These are phyloP conservation scores for Clavispora asparagi DNA, from an alignment of 805 yeast genomes.

Conservation along the genomic window DNA sequence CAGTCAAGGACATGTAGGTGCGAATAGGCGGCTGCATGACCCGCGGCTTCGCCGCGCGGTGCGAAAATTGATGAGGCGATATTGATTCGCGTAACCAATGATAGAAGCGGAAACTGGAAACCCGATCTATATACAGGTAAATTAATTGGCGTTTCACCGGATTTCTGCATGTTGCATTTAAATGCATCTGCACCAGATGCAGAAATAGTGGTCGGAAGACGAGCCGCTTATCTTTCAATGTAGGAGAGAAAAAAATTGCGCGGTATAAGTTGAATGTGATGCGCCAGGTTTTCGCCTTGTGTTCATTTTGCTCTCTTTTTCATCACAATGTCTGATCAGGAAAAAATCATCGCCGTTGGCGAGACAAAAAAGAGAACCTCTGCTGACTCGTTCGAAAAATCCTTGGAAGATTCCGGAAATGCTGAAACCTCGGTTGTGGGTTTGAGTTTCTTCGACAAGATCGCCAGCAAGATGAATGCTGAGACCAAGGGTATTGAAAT, in stretches of 20 bases:
- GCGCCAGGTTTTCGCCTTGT: neutral
- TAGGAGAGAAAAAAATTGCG: neutral
- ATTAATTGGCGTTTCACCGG: neutral
- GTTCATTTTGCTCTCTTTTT: neutral
- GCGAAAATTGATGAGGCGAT: neutral
- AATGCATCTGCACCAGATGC: neutral
- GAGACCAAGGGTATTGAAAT: constrained; percentile 72
- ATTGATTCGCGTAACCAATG: neutral
- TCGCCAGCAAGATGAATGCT: constrained; percentile 34
- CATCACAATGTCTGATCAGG: constrained; percentile 10
- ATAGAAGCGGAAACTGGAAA: neutral
- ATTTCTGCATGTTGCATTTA: neutral
- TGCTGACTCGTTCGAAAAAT: constrained; percentile 21
- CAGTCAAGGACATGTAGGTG: neutral
- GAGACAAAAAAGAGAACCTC: constrained; percentile 17
- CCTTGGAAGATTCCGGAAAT: constrained; percentile 19
- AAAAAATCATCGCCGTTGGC: constrained; percentile 6
- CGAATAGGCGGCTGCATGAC: neutral
- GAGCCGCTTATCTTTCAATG: neutral
- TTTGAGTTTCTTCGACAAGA: constrained; percentile 24
- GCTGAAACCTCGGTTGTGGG: constrained; percentile 23
- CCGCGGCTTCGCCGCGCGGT: constrained; percentile 1
- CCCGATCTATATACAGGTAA: neutral
- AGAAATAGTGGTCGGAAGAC: neutral
- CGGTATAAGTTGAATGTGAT: neutral